Base-by-base conservation (phyloP, 495 filamentous ascomycete species). In the Daldinia vernicosa region DNA sequence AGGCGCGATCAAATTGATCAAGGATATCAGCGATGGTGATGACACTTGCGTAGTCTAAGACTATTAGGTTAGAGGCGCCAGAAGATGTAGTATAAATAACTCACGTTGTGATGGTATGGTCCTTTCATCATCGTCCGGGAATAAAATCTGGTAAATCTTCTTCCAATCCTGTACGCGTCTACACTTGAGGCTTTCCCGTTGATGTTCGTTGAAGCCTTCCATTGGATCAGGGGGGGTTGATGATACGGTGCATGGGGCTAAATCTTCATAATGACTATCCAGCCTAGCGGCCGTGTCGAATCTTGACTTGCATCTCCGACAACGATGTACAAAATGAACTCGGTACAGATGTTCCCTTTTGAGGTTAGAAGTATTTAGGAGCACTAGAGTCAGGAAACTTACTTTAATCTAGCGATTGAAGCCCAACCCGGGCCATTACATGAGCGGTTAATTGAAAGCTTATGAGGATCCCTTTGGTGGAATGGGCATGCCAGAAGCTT, bases 121-220 rank as follows among this genome's bases (percentile, higher is more conserved):
- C 19, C 4, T 22, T 17, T 37, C 54, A 24, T 57, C 54, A 8
- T 57, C 54, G 14, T 39, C 22, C 2, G 54, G 54, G 12, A 57
- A 57, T 19, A 57, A 14, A 11, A 57, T 33, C 19, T 37, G 54
- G 4, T 57, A 57, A 37, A 57, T 57, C 11, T 57, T 24, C 19
- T 40, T 57, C 54, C 54, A 57, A 12, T 57, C 33, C 54, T 57
- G 54, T 22, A 57, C 19, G 12, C 54, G 33, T 39, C 33, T 57
- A 37, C 33, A 24, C 12, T 40, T 37, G 1, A 57, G 0, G n/a
- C 5, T 57, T 12, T 40, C 33, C 3, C 33, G 54, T 24, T 57
- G 54, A 0, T 22, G 17, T 33, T 57, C 54, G 12, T 40, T 40
- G 19, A 57, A 57, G 14, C 28, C 54, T 9, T 39, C 54, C 33